phyloP scores from a whole-genome alignment of 306 rosid species.

The Trichosanthes truncata region DNA sequence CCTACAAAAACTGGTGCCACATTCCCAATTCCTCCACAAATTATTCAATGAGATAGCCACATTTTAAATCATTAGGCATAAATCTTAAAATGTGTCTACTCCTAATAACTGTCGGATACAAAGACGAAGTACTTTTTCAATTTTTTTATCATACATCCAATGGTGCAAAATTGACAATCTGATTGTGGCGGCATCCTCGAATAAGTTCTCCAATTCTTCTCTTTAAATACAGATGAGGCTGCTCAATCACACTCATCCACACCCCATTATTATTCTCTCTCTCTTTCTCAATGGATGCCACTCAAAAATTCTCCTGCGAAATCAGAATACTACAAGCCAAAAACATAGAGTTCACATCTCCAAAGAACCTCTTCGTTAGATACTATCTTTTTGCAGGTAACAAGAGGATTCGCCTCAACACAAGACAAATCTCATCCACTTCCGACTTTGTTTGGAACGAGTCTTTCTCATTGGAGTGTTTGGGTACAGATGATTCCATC shows the following conservation, averaged over 20 bases:
- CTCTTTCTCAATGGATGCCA: neutral
- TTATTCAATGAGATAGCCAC: too few relatives aligned
- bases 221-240: neutral
- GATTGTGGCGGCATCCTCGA: too few relatives aligned
- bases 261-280: neutral
- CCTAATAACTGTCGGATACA: too few relatives aligned
- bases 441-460: slow-evolving; percentile 52
- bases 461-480: slow-evolving; percentile 53
- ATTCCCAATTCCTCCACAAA: too few relatives aligned
- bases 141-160: too few relatives aligned
- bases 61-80: too few relatives aligned
- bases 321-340: slow-evolving; percentile 25
- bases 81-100: too few relatives aligned
- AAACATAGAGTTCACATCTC: slow-evolving; percentile 12
- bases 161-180: too few relatives aligned
- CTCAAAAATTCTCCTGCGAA: slow-evolving; percentile 22
- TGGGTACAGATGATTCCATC: slow-evolving; percentile 31
- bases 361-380: slow-evolving; percentile 42
- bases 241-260: neutral
- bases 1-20: neutral
- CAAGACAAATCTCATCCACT: slow-evolving; percentile 30
- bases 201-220: neutral
- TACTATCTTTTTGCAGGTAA: slow-evolving; percentile 41
- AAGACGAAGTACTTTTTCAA: too few relatives aligned
- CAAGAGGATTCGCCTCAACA: slow-evolving; percentile 35